Base-by-base conservation (phyloP, 2,329 filamentous ascomycete genomes). In the Clarireedia hainanense region DNA sequence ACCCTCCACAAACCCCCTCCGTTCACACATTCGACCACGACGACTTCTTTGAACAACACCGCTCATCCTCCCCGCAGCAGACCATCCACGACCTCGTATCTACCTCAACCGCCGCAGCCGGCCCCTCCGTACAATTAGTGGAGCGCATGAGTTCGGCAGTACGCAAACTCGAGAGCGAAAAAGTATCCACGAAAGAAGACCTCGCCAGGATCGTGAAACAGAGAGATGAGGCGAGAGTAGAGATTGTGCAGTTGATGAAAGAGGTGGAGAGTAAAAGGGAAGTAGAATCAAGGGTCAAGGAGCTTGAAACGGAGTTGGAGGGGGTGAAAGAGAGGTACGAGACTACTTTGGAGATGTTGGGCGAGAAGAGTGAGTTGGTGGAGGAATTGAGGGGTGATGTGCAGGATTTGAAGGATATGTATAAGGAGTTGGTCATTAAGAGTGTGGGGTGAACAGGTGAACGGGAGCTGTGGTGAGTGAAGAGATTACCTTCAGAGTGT, bases 101-200 rank as follows among this genome's bases (percentile, higher is more conserved):
- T 2, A 88, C 89, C 6, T 95, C 91, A 0, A 96, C 92, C 0
- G 87, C 90, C 7, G 92, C 86, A 0, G 91, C 92, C 0, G 94
- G 94, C 0, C 94, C 94, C 0, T 92, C 88, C 0, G 92, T 99
- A 1, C 92, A 97, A 72, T 81, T 99, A 0, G 91, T 99, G 15
- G 94, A 97, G 73, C 83, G 92, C 52, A 95, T 99, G 89, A 95
- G 89, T 67, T 89, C 91, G 2, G 89, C 91, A 0, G 91, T 99
- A 46, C 87, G 94, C 9, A 83, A 92, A 5, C 77, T 99, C 0
- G 94, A 99, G 69, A 89, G 84, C 49, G 94, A 99, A 69, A 95
- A 95, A 68, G 89, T 94, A 1, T 88, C 86, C 1, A 85, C 86
- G 14, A 90, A 88, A 66, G 94, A 99, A 68, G 94, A 99, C 70